These are phyloP conservation scores for Chalciporus chontae DNA, from an alignment of 768 basidiomycete species.

Conservation along the genomic window DNA sequence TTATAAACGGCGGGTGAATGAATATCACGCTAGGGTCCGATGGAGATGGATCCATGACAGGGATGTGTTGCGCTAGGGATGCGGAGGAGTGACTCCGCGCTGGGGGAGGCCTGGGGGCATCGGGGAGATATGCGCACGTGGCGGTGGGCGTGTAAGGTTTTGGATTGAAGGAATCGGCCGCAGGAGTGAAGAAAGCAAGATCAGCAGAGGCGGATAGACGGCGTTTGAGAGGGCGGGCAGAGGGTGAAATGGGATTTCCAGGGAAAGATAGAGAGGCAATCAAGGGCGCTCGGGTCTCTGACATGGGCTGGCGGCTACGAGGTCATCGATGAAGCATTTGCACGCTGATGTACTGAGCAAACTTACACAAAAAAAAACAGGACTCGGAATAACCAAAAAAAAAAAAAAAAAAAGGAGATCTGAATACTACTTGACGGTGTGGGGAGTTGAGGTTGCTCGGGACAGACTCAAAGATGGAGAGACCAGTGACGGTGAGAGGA, in stretches of 20 bases:
- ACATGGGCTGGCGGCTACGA: slow-evolving; percentile 12
- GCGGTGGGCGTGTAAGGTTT: slow-evolving; percentile 53
- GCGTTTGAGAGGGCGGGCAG: slow-evolving; percentile 44
- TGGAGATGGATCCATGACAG: slow-evolving; percentile 63
- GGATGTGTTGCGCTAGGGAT: slow-evolving; percentile 43
- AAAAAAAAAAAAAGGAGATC: background rate
- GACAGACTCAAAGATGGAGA: slow-evolving; percentile 17
- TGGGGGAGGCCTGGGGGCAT: slow-evolving; percentile 25
- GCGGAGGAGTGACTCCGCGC: slow-evolving; percentile 26
- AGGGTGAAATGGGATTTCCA: slow-evolving; percentile 18
- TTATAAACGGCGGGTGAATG: slow-evolving; percentile 69
- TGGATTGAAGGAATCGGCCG: slow-evolving; percentile 63
- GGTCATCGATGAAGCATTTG: no score
- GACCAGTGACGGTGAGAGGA: background rate
- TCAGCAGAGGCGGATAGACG: slow-evolving; percentile 44
- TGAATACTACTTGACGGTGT: background rate
- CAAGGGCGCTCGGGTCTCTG: slow-evolving; percentile 11
- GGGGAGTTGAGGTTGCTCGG: slow-evolving; percentile 8
- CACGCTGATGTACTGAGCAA: no score
- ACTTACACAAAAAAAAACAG: slow-evolving; percentile 4
- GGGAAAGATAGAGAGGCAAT: slow-evolving; percentile 25
- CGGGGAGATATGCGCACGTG: slow-evolving; percentile 18
- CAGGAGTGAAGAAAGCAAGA: slow-evolving; percentile 59
- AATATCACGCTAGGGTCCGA: slow-evolving; percentile 66
- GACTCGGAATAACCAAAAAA: slow-evolving; percentile 1